Base-by-base conservation (phyloP, 2,329 filamentous ascomycete genomes). In the Xenosphaeropsis pyriputrescens region DNA sequence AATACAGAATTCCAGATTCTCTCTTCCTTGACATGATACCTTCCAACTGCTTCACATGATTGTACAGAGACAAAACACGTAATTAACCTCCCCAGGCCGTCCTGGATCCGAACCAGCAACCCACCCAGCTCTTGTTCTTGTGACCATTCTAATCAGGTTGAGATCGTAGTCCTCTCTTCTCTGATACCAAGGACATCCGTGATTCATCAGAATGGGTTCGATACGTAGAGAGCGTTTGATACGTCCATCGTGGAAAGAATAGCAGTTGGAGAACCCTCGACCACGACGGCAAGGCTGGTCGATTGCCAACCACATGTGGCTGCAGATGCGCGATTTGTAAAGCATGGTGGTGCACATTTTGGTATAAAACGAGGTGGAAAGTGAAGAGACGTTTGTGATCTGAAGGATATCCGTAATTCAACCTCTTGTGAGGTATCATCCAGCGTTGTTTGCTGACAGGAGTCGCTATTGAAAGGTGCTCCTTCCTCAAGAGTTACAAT, bases 181-280 rank as follows among this genome's bases (percentile, higher is more conserved):
- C 6, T 37, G 39, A 37, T 42, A 36, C 31, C 32, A 40, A 13
- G 45, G 45, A 30, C 45, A 47, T 5, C 38, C 12, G 7, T 31
- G 5, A 5, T 36, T 39, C 2, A 14, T 26, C 9, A 32, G 34
- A 6, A 18, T 30, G 13, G 13, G 15, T 14, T 37, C 18, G 15
- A 29, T 15, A n/a, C 15, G 29, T n/a, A 19, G 15, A 29, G 36
- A 30, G 29, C 15, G 26, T 29, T 19, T 12, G 7, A 17, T 7
- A 12, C 22, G 13, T 5, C 26, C 32, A 13, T 29, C 39, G 11
- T 40, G 26, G 35, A 47, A 45, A 2, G 31, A 29, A 4, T 17
- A 13, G 30, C 45, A 47, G 32, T 34, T 46, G 26, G 32, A 39
- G 37, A 48, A 45, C 1, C 45, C 45, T 35, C 32, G 41, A 11